Evolutionary conservation across 139 green algal species (phyloP), one percentile per base, ranked within the genome.

Genomic region (Deuterostichococcus epilithicus): DNA sequence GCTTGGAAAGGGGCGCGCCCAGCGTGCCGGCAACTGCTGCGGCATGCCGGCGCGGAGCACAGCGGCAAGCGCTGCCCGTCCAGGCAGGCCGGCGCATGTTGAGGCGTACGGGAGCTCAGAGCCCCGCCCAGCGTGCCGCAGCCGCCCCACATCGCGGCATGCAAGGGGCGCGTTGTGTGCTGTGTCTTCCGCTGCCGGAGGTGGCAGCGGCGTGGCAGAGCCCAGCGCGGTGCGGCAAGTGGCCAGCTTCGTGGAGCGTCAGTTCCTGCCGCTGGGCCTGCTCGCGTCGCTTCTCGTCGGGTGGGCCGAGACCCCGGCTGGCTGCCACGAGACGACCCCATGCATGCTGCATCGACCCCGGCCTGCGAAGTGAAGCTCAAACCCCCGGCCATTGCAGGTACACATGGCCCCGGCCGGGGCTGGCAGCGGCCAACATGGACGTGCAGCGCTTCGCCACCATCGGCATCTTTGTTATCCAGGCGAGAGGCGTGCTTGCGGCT

Each of bases 391-490:
- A 28, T 5, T 74, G 22, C 72, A 80, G 84, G 32, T 86, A 73
- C 60, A 26, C 78, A 4, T 73, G 72, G 20, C 84, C 84, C 3
- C 65, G 32, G 0, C 44, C 66, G 8, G 85, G 85, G 28, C 36
- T 82, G 4, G 20, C 36, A 36, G 85, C 83, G 36, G 83, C 80
- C 3, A 65, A 8, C 5, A 66, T 78, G 36, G 71, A 68, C 39
- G 37, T 85, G 69, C 52, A 76, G 38, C 45, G 34, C 39, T 5
- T 80, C 0, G 33, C 73, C 32, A 82, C 71, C 23, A 71, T 75
- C 0, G 82, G 75, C 69, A 85, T 90, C 58, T 91, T 91, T 58
- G 22, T 88, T 37, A 70, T 89, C 2, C 73, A 81, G 38, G 58
- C 45, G 4, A 80, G 87, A 5, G 81, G 91, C 73, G 80, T 79